Evolutionary conservation across 768 basidiomycete species (phyloP).

Genomic region (Leccinum incarnatum): DNA sequence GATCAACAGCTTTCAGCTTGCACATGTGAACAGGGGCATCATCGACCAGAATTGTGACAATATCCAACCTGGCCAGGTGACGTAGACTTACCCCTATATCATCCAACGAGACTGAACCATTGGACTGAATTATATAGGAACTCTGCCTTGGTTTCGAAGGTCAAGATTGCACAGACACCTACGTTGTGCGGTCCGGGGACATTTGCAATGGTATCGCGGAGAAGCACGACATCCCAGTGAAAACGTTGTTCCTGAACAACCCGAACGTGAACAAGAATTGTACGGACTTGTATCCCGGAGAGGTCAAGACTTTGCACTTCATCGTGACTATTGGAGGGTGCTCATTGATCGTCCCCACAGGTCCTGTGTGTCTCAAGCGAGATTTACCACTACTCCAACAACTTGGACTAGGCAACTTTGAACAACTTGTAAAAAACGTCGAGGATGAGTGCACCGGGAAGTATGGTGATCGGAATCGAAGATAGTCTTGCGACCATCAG

Average conservation of each 20-base stretch:
- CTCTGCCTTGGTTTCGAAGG: slow-evolving; percentile 55
- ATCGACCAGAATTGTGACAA: slow-evolving; percentile 58
- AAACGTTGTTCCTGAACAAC: slow-evolving; percentile 57
- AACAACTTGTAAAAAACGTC: too few relatives aligned
- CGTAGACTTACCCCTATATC: not conserved
- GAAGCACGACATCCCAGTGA: slow-evolving; percentile 39
- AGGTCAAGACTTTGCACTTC: slow-evolving; percentile 39
- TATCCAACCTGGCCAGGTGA: slow-evolving; percentile 49
- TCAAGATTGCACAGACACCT: slow-evolving; percentile 51
- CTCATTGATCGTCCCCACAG: slow-evolving; percentile 12
- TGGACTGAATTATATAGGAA: slow-evolving; percentile 19
- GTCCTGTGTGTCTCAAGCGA: slow-evolving; percentile 34
- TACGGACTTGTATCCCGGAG: slow-evolving; percentile 55
- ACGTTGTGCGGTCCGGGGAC: slow-evolving; percentile 48
- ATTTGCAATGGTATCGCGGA: slow-evolving; percentile 45
- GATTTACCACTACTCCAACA: slow-evolving; percentile 2
- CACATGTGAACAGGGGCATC: slow-evolving; percentile 38
- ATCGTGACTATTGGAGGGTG: not conserved
- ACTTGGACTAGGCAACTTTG: slow-evolving; percentile 10
- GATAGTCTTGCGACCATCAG: not conserved
- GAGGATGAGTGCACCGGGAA: not conserved
- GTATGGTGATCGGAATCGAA: not conserved
- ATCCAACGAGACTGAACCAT: not conserved
- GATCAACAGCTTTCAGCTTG: slow-evolving; percentile 53
- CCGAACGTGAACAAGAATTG: slow-evolving; percentile 55